Conservation (phyloP, 352 stramenopile genomes). For the Pythium aquatile region DNA sequence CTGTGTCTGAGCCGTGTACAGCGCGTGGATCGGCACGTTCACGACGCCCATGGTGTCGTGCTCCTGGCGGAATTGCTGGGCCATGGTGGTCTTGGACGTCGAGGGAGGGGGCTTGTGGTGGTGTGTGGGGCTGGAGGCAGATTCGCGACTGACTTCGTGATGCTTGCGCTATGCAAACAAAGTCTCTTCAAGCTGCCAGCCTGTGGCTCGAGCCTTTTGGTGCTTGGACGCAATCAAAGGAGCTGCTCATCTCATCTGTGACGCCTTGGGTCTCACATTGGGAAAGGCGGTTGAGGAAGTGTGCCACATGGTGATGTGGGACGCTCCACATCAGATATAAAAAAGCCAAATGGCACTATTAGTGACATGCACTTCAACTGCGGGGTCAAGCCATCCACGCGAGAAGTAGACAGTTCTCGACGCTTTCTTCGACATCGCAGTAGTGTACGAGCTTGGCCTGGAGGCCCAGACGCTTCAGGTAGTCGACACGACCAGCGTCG, state of each 20-base stretch:
- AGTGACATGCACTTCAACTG: slow-evolving; percentile 18
- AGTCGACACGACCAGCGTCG: slow-evolving; percentile 64
- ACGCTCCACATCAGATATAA: background rate
- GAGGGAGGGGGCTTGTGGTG: background rate
- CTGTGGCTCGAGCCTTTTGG: slow-evolving; percentile 1
- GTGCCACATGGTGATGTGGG: slow-evolving; percentile 6
- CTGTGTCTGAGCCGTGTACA: slow-evolving; percentile 58
- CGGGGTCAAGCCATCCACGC: slow-evolving; percentile 37
- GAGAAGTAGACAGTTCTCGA: slow-evolving; percentile 81
- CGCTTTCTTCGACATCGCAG: slow-evolving; percentile 65
- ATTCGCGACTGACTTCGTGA: slow-evolving; percentile 16
- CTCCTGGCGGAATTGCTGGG: slow-evolving; percentile 40
- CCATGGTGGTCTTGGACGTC: slow-evolving; percentile 5
- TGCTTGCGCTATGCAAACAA: background rate
- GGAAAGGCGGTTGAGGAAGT: background rate
- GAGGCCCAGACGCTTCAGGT: slow-evolving; percentile 45
- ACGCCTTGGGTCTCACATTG: background rate
- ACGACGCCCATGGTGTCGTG: slow-evolving; percentile 56
- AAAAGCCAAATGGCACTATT: background rate
- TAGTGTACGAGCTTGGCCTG: slow-evolving; percentile 78
- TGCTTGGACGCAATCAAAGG: slow-evolving; percentile 7
- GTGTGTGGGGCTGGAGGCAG: slow-evolving; percentile 1
- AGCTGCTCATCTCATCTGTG: slow-evolving; percentile 6
- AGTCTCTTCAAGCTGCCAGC: background rate
- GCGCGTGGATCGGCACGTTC: slow-evolving; percentile 42